These are phyloP conservation scores for Boeremia exigua DNA, from an alignment of 2,329 filamentous ascomycete genomes.

Conservation along the genomic window DNA sequence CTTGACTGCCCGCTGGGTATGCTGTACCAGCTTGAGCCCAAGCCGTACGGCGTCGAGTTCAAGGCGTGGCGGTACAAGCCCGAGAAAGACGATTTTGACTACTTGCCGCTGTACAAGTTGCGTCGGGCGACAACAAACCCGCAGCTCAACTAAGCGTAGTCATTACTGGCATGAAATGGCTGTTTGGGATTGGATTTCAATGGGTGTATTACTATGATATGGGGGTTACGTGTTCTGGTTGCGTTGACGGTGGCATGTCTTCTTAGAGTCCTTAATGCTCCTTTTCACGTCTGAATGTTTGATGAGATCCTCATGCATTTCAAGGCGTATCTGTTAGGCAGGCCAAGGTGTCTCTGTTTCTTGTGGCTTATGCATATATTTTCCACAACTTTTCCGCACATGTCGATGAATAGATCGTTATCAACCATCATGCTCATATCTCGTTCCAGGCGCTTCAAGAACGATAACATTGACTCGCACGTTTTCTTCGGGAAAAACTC, in stretches of 20 bases:
- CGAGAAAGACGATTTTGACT: slow-evolving; percentile 77
- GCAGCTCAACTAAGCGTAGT: slow-evolving; percentile 22
- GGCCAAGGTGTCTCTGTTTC: background rate
- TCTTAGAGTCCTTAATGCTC: slow-evolving; percentile 5
- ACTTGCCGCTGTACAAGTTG: slow-evolving; percentile 83
- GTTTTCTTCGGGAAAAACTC: no score
- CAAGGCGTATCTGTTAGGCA: slow-evolving; percentile 3
- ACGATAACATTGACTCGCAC: no score
- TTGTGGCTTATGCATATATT: slow-evolving; percentile 2
- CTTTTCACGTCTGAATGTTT: slow-evolving; percentile 7
- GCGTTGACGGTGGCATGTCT: background rate
- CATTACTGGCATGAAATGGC: slow-evolving; percentile 2
- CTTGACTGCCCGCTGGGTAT: slow-evolving; percentile 93
- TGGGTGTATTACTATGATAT: slow-evolving; percentile 14
- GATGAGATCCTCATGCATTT: slow-evolving; percentile 15
- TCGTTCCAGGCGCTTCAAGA: background rate
- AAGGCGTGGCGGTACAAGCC: slow-evolving; percentile 93
- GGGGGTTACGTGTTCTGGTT: background rate
- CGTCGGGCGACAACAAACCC: slow-evolving; percentile 56
- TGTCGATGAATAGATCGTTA: background rate
- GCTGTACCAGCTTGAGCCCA: slow-evolving; percentile 93
- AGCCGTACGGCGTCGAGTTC: slow-evolving; percentile 97
- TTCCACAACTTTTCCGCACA: background rate
- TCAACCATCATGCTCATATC: background rate
- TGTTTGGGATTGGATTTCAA: background rate